Conservation (phyloP, 208 protist genomes). For the Novymonas esmeraldas region DNA sequence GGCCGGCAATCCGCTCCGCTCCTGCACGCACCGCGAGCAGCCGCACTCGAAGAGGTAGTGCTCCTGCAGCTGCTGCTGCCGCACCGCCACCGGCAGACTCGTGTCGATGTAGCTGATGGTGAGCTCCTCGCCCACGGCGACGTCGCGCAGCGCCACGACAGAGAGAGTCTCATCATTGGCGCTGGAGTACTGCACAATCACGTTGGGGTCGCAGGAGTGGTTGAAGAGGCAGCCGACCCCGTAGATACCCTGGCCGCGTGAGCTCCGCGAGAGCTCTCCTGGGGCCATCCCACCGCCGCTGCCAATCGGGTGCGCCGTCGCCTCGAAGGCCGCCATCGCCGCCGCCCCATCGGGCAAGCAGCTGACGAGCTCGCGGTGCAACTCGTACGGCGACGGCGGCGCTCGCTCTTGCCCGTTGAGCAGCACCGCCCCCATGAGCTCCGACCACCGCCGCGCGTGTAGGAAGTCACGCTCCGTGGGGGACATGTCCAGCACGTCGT, state of each 20-base stretch:
- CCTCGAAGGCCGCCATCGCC: conserved; percentile 40
- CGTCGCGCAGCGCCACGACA: conserved; percentile 64
- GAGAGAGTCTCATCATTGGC: conserved; percentile 65
- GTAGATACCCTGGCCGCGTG: conserved; percentile 72
- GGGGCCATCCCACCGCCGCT: conserved; percentile 12
- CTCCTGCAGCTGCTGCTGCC: conserved; percentile 70
- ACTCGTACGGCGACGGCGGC: conserved; percentile 57
- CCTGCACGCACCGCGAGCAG: conserved; percentile 39
- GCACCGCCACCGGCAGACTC: conserved; percentile 29
- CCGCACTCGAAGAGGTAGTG: conserved; percentile 80
- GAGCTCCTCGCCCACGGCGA: conserved; percentile 62
- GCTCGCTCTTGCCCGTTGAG: conserved; percentile 83
- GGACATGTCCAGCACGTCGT: conserved; percentile 38
- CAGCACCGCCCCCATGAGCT: conserved; percentile 71
- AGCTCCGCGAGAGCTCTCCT: conserved; percentile 31
- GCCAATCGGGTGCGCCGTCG: background rate
- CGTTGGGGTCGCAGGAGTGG: conserved; percentile 79
- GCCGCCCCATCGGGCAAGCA: conserved; percentile 22
- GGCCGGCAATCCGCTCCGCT: no score
- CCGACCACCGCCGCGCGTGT: conserved; percentile 36
- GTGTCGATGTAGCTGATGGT: conserved; percentile 82
- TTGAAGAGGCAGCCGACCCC: conserved; percentile 76
- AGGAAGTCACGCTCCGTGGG: conserved; percentile 43
- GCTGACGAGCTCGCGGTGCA: conserved; percentile 36
- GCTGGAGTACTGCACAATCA: conserved; percentile 56